Evolutionary conservation across 495 filamentous ascomycete species (phyloP), one percentile per base, ranked within the genome.

Genomic region (Penicillium crystallinum): DNA sequence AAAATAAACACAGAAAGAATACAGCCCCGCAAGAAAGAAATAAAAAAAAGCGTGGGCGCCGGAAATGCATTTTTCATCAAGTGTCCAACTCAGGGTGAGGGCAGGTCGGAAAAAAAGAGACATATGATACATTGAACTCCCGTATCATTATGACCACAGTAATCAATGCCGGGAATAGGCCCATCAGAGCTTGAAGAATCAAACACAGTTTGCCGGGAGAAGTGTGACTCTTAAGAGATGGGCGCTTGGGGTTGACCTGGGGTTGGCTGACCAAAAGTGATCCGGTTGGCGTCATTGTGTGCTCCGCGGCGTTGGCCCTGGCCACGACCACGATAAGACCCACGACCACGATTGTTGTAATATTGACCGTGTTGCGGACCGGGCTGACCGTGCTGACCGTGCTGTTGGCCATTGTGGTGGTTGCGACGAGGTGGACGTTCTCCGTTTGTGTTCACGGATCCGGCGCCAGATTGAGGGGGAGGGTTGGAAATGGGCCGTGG

Each of bases 401-500:
- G 39, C n/a, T 42, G 40, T 1, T 34, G 29, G 19, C 31, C 45
- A 17, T 37, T 68, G 36, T 69, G 52, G 39, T 62, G 64, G 43
- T 70, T 65, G 43, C 73, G 74, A 49, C 68, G 73, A 42, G 63
- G 68, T 37, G 62, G 59, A 21, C 67, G 59, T 7, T 75, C 70
- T n/a, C 54, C 59, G 40, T 61, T 58, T 10, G 53, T 46, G 27
- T 63, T 61, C 30, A 54, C 52, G n/a, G 60, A 55, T 14, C 57
- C 46, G 49, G 49, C 56, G 6, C 58, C 50, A 41, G 52, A 30
- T 46, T 66, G 61, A 27, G 70, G 66, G 40, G 61, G 58, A 18
- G 70, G 57, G 54, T 74, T 79, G 55, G 81, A 69, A 52, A 80
- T 77, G 10, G 93, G 93, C 19, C 90, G 81, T 6, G 93, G 93